Base-by-base conservation (phyloP, 1,139 yeast genomes). In the Suhomyces coccinellae region DNA sequence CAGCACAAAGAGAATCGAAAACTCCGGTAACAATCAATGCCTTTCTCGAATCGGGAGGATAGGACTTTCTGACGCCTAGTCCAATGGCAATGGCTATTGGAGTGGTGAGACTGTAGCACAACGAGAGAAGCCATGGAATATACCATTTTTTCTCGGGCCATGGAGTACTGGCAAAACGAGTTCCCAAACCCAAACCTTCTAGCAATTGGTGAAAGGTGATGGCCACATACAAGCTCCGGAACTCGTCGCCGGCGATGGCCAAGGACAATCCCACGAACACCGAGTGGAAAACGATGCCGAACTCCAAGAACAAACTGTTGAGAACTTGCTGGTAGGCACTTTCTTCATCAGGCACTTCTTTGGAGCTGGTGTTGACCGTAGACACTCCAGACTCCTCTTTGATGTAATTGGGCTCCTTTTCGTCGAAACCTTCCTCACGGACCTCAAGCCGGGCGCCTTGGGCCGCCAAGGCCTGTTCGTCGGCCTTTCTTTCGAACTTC, bases 101-200 rank as follows among this genome's bases (percentile, higher is more conserved):
- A 0, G 75, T 69, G 5, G 69, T 65, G 22, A 70, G 46, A 20
- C 65, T 57, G 50, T 65, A 70, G 6, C 58, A 65, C 11, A 62
- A 46, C 2, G 72, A 60, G 43, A 70, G 59, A 14, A 62, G 27
- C 73, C 73, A 71, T 0, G 76, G 75, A 13, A 62, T 53, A 43
- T 58, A 63, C 34, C 52, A 50, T 47, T 61, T 63, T 17, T 52
- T 46, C 16, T 51, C 46, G 0, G 74, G 73, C 76, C 76, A 71
- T 20, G 52, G 54, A 6, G 70, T 64, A 14, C 63, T 56, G n/a
- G 75, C 74, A 45, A 70, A 64, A 36, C 76, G 52, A 1, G 74
- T 58, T 4, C 75, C 76, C 40, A 71, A 59, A 0, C 75, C 75
- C 43, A 71, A 57, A 9, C 76, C 76, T 54, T 71, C 76, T 45